These are phyloP conservation scores for Monosporascus sp. DNA, from an alignment of 2,329 filamentous ascomycete genomes.

Conservation along the genomic window DNA sequence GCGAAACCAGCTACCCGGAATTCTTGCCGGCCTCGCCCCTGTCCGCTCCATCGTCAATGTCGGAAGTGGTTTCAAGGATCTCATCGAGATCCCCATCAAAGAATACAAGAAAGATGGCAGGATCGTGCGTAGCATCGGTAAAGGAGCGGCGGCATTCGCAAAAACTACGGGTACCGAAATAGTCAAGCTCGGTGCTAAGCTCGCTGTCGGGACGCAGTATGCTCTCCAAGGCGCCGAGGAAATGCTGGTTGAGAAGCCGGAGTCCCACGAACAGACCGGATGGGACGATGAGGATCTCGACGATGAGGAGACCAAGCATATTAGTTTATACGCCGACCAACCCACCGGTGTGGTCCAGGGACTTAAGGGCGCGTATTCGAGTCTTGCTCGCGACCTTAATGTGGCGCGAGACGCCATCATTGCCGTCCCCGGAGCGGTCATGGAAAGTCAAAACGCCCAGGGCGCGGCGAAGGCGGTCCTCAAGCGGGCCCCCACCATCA, in stretches of 20 bases:
- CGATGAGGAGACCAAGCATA: slow-evolving; percentile 67
- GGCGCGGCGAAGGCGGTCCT: slow-evolving; percentile 75
- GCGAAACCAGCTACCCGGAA: slow-evolving; percentile 78
- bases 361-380: slow-evolving; percentile 73
- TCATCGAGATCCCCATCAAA: slow-evolving; percentile 82
- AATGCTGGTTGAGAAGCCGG: slow-evolving; percentile 52
- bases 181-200: slow-evolving; percentile 89
- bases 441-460: slow-evolving; percentile 77
- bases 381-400: slow-evolving; percentile 81
- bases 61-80: slow-evolving; percentile 76
- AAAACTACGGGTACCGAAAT: slow-evolving; percentile 91
- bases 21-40: slow-evolving; percentile 82
- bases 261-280: slow-evolving; percentile 31
- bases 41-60: slow-evolving; percentile 91
- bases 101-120: slow-evolving; percentile 95
- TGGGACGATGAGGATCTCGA: slow-evolving; percentile 58
- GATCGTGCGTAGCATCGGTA: slow-evolving; percentile 84
- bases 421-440: slow-evolving; percentile 84
- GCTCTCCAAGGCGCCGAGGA: slow-evolving; percentile 84
- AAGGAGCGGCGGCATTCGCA: slow-evolving; percentile 84
- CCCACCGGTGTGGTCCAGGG: slow-evolving; percentile 85
- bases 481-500: slow-evolving; percentile 83
- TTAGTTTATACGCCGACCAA: slow-evolving; percentile 91
- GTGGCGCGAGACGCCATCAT: slow-evolving; percentile 87
- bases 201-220: slow-evolving; percentile 93